Evolutionary conservation across 2,329 filamentous ascomycete species (phyloP), one percentile per base, ranked within the genome.

Genomic region (Coleophoma cylindrospora): DNA sequence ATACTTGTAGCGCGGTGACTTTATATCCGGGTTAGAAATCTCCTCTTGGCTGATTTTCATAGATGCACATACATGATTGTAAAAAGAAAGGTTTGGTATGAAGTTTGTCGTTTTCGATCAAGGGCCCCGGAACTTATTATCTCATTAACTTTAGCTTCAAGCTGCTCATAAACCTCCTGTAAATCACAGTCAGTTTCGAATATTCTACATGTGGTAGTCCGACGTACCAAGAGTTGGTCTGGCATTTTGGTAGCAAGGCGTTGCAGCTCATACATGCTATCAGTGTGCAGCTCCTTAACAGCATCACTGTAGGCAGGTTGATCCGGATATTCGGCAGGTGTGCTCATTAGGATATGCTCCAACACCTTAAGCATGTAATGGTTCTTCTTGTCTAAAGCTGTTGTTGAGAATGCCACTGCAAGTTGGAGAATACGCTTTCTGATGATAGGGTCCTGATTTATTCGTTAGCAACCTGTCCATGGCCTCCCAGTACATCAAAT

Each of bases 211-310:
- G 3, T 21, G 13, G 19, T 33, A 11, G 8, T 34, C 33, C 27
- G n/a, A 38, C 47, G 76, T 70, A 70, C 87, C 80, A 60, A 45
- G 54, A 99, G 83, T 64, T 95, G 87, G 65, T 97, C 89, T 0
- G 94, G 87, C 77, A 96, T 96, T 61, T 91, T 89, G 54, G 89
- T 84, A 7, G 92, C 92, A 38, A 99, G 75, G 50, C 91, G 82
- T 61, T 96, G 91, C 52, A 97, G 76, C 67, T 99, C 92, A 50
- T 90, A 79, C 68, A 91, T 90, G 60, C 89, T 88, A 62, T 95
- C 82, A 3, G 80, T 81, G 64, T 96, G 91, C 14, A 99, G 76
- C 51, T 95, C 89, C 63, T 91, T 94, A 34, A 96, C 87, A 1
- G 91, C 86, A 56, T 97, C 94, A 13, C 88, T 91, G 66, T 91